Conservation (phyloP, 148 eudicot genomes). For the Amaranthus cruentus region DNA sequence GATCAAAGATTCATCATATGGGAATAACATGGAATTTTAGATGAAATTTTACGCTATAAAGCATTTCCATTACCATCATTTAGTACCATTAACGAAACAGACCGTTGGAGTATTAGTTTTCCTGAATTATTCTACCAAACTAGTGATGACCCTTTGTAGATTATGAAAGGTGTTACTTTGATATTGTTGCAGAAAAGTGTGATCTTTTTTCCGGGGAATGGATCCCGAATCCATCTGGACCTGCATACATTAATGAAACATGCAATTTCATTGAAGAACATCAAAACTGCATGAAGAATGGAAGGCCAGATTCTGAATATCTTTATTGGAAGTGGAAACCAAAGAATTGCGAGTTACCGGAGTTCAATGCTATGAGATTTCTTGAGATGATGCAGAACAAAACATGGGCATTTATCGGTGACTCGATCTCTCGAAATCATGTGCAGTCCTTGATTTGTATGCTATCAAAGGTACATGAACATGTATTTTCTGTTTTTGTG, state of each 20-base stretch:
- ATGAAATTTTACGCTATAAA: no score
- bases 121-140: no score
- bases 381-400: constrained; percentile 77
- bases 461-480: constrained; percentile 45
- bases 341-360: constrained; percentile 59
- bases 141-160: no score
- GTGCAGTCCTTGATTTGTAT: constrained; percentile 56
- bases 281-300: constrained; percentile 81
- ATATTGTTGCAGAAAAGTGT: constrained; percentile 45
- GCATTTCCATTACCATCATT: no score
- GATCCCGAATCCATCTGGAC: constrained; percentile 58
- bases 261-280: constrained; percentile 57
- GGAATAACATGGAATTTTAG: no score
- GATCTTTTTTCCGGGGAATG: constrained; percentile 70
- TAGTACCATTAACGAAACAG: no score
- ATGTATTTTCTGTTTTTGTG: neutral
- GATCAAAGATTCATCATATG: no score
- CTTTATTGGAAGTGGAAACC: constrained; percentile 83
- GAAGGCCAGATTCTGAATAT: constrained; percentile 72
- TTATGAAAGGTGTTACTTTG: neutral
- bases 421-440: constrained; percentile 64
- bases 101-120: no score
- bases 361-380: constrained; percentile 45
- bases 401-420: constrained; percentile 60
- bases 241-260: constrained; percentile 61